Evolutionary conservation across 805 yeast genomes (phyloP).

Genomic region (Helenozyma baotianmanensis): DNA sequence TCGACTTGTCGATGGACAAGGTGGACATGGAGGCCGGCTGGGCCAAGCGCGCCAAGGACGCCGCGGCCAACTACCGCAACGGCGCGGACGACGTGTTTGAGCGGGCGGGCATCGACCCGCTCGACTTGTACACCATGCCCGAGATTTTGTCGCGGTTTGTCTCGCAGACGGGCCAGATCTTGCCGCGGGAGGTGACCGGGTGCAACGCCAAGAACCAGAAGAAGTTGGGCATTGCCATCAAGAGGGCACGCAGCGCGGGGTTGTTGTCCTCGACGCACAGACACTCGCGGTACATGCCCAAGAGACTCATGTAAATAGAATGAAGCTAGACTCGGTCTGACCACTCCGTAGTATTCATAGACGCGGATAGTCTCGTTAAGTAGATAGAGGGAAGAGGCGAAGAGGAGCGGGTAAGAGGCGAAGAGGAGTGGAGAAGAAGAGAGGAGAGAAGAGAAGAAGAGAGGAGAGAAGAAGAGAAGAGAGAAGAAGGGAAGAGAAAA

Average conservation of each 20-base stretch:
- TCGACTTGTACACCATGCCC: slow-evolving; percentile 70
- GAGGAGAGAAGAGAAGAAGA: not conserved
- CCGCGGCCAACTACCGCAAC: slow-evolving; percentile 15
- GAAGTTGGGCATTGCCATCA: slow-evolving; percentile 67
- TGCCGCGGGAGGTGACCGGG: slow-evolving; percentile 69
- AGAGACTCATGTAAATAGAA: slow-evolving; percentile 33
- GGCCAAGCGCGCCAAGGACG: slow-evolving; percentile 19
- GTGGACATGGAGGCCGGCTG: slow-evolving; percentile 42
- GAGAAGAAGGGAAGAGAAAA: no score
- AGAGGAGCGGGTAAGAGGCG: no score
- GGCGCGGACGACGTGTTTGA: slow-evolving; percentile 29
- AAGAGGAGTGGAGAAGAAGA: slow-evolving; percentile 3
- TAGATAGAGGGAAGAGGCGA: no score
- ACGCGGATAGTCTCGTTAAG: no score
- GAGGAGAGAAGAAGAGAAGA: not conserved
- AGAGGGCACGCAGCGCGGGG: slow-evolving; percentile 78
- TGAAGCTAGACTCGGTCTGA: not conserved
- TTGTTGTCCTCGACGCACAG: slow-evolving; percentile 71
- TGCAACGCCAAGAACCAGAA: slow-evolving; percentile 64
- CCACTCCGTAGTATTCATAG: no score
- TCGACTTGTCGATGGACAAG: slow-evolving; percentile 66
- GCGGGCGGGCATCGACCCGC: slow-evolving; percentile 56
- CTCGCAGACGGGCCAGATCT: slow-evolving; percentile 69
- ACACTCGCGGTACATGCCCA: slow-evolving; percentile 46
- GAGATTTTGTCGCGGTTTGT: slow-evolving; percentile 60